Evolutionary conservation across 2,329 filamentous ascomycete genomes (phyloP).

Genomic region (Arthroderma uncinatum): DNA sequence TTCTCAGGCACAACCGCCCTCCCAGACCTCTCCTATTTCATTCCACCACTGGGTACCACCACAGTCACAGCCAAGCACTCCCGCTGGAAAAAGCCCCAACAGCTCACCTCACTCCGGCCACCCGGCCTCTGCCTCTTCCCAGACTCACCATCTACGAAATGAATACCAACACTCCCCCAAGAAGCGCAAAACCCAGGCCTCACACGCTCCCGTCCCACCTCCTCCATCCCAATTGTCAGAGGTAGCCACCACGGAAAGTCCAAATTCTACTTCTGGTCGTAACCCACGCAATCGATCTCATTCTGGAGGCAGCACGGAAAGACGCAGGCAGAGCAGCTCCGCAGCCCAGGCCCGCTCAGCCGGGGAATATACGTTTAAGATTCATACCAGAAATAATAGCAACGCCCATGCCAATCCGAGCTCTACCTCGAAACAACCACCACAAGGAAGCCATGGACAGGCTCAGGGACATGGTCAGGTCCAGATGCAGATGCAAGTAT

Average conservation of each 20-base stretch:
- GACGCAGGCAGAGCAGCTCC: neutral
- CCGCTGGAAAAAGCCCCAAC: conserved; percentile 59
- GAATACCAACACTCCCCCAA: conserved; percentile 66
- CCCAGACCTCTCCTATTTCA: conserved; percentile 62
- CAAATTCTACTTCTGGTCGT: neutral
- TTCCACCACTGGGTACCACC: conserved; percentile 93
- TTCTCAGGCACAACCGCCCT: conserved; percentile 21
- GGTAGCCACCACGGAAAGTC: neutral
- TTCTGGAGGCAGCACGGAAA: neutral
- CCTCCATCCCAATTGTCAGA: conserved; percentile 42
- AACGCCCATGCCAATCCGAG: neutral
- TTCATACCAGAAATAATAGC: neutral
- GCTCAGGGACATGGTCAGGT: no score
- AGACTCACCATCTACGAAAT: conserved; percentile 34
- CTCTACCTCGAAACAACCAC: neutral
- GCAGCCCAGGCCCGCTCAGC: neutral
- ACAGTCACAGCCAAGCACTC: conserved; percentile 55
- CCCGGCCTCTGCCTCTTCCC: conserved; percentile 26
- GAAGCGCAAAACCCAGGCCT: conserved; percentile 64
- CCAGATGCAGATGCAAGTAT: conserved; percentile 5
- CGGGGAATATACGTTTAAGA: conserved; percentile 1
- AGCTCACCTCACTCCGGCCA: conserved; percentile 36
- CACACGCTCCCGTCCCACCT: conserved; percentile 41
- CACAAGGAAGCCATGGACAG: neutral
- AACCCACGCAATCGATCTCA: neutral